These are phyloP conservation scores for Pholiota adiposa DNA, from an alignment of 1,284 basidiomycete genomes.

Conservation along the genomic window DNA sequence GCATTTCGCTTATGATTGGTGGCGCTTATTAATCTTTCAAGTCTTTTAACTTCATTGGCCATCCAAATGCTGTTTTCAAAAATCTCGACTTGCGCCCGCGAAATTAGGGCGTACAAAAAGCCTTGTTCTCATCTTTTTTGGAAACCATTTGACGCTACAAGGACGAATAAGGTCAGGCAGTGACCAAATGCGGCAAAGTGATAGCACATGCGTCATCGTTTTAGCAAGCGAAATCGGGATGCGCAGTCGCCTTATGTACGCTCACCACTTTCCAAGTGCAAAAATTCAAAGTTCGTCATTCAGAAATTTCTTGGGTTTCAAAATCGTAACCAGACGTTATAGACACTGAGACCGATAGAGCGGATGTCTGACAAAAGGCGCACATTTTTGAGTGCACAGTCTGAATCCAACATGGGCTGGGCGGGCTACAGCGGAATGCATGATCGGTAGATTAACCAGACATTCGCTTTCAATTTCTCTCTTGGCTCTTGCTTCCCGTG, in stretches of 20 bases:
- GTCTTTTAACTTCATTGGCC: too few relatives aligned
- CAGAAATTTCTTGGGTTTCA: neutral
- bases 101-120: too few relatives aligned
- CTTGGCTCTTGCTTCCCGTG: conserved; percentile 2
- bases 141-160: neutral
- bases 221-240: neutral
- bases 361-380: neutral
- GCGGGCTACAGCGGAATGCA: conserved; percentile 6
- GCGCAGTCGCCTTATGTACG: neutral
- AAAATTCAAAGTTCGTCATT: neutral
- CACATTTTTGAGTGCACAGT: neutral
- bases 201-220: neutral
- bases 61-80: too few relatives aligned
- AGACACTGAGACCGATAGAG: neutral
- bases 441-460: conserved; percentile 15
- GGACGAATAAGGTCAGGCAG: neutral
- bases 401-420: neutral
- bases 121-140: too few relatives aligned
- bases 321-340: neutral
- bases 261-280: neutral
- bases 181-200: neutral
- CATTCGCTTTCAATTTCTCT: conserved; percentile 10
- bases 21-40: too few relatives aligned
- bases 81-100: too few relatives aligned
- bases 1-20: too few relatives aligned